A percentile compares a stretch with the other conserved stretches of the same genome.
Conservation (phyloP, 1,139 yeast species). For the Kodamaea alishanica region DNA sequence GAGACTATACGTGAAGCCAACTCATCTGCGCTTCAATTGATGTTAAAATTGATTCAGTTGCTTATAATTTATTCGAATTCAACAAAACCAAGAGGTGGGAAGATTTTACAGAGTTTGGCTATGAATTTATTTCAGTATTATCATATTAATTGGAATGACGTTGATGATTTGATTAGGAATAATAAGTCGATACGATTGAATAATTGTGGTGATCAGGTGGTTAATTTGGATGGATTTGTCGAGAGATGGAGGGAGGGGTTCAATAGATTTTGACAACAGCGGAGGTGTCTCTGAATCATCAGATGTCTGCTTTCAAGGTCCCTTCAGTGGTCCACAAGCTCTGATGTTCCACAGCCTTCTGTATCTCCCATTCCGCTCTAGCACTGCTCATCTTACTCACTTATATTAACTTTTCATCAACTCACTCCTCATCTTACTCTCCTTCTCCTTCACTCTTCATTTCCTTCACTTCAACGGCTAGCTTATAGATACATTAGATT, state of each 20-base stretch:
- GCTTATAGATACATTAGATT: too few species aligned
- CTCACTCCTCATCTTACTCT: too few species aligned
- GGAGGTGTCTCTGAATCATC: too few species aligned
- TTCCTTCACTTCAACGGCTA: too few species aligned
- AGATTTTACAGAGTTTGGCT: conserved; percentile 34
- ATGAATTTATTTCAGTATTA: conserved; percentile 36
- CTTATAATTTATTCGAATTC: conserved; percentile 37
- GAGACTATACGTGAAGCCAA: conserved; percentile 10
- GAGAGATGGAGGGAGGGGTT: conserved; percentile 38
- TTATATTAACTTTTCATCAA: too few species aligned
- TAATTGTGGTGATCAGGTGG: conserved; percentile 30
- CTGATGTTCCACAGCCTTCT: too few species aligned
- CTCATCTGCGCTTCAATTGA: conserved; percentile 29
- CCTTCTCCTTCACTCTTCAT: too few species aligned
- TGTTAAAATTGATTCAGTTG: conserved; percentile 33
- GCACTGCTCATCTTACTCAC: too few species aligned
- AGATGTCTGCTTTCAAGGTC: too few species aligned
- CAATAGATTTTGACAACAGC: conserved; percentile 9
- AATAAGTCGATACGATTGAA: conserved; percentile 41
- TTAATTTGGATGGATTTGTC: conserved; percentile 36
- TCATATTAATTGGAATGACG: conserved; percentile 44
- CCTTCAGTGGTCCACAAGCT: too few species aligned
- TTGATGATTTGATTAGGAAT: conserved; percentile 29
- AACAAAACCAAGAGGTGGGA: conserved; percentile 30
- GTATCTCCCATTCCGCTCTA: too few species aligned